Conservation (phyloP, 1,284 basidiomycete species). For the Marasmius oreades region DNA sequence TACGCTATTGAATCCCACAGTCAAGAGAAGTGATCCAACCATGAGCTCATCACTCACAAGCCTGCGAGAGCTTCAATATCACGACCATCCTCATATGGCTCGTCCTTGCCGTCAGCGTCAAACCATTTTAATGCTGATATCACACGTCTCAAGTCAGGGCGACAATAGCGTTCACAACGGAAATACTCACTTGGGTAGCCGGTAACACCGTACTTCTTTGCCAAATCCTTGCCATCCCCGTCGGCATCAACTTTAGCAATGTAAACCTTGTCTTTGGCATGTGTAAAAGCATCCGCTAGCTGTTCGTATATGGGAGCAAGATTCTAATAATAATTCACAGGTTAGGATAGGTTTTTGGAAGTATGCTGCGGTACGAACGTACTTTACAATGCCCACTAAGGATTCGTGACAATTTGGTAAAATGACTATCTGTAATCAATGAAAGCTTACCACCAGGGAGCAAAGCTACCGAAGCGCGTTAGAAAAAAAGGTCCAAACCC, state of each 20-base stretch:
- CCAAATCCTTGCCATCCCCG: conserved; percentile 72
- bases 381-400: conserved; percentile 81
- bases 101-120: conserved; percentile 58
- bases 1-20: conserved; percentile 45
- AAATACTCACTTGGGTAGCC: conserved; percentile 84
- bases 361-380: conserved; percentile 12
- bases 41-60: conserved; percentile 53
- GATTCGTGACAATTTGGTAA: conserved; percentile 6
- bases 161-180: neutral
- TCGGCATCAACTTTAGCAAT: conserved; percentile 95
- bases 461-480: conserved; percentile 48
- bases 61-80: conserved; percentile 75
- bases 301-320: conserved; percentile 88
- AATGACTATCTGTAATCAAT: neutral
- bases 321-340: conserved; percentile 42
- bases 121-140: conserved; percentile 88
- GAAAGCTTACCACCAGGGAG: conserved; percentile 77
- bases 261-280: conserved; percentile 77
- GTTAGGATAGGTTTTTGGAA: conserved; percentile 3
- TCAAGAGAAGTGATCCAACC: neutral
- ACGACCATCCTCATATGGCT: conserved; percentile 76
- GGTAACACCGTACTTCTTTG: conserved; percentile 71
- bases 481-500: no score
- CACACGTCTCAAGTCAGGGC: neutral
- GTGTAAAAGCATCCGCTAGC: conserved; percentile 81